A percentile compares a stretch with the other conserved stretches of the same genome.
phyloP scores from a whole-genome alignment of 1,284 basidiomycete species.

The Xanthoconium separans region DNA sequence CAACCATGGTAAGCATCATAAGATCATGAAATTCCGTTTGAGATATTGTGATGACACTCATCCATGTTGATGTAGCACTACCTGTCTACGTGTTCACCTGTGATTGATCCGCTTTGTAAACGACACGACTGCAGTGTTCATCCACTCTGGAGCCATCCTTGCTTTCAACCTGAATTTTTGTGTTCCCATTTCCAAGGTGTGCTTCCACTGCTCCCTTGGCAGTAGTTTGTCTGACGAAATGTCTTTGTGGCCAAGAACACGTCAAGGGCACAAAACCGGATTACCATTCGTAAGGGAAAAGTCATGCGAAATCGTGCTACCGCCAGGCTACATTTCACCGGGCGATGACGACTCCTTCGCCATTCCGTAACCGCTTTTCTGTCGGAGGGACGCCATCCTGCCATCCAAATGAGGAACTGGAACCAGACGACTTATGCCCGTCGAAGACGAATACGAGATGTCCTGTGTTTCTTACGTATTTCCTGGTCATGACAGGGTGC shows the following conservation, averaged over 20 bases:
- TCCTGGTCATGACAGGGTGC: conserved; percentile 47
- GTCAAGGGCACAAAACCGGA: conserved; percentile 82
- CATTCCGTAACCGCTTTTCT: conserved; percentile 48
- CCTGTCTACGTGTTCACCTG: conserved; percentile 98
- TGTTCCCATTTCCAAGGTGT: conserved; percentile 92
- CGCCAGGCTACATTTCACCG: conserved; percentile 48
- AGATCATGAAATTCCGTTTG: not conserved
- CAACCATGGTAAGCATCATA: conserved; percentile 58
- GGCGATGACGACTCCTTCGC: conserved; percentile 41
- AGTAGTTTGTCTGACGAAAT: not conserved
- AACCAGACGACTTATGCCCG: conserved; percentile 34
- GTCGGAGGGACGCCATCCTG: conserved; percentile 1
- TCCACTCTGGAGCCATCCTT: conserved; percentile 92
- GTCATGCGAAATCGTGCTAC: conserved; percentile 89
- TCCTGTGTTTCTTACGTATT: conserved; percentile 33
- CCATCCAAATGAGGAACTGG: too few species aligned
- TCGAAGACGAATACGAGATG: conserved; percentile 91
- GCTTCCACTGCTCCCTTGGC: conserved; percentile 12
- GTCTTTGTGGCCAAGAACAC: conserved; percentile 89
- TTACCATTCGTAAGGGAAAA: conserved; percentile 71
- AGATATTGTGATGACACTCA: not conserved
- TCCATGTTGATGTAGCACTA: conserved; percentile 82
- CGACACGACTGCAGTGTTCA: conserved; percentile 93
- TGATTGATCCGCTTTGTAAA: conserved; percentile 99
- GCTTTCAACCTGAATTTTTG: conserved; percentile 93